Conservation (phyloP, 805 yeast species). For the Ogataea pignaliae region DNA sequence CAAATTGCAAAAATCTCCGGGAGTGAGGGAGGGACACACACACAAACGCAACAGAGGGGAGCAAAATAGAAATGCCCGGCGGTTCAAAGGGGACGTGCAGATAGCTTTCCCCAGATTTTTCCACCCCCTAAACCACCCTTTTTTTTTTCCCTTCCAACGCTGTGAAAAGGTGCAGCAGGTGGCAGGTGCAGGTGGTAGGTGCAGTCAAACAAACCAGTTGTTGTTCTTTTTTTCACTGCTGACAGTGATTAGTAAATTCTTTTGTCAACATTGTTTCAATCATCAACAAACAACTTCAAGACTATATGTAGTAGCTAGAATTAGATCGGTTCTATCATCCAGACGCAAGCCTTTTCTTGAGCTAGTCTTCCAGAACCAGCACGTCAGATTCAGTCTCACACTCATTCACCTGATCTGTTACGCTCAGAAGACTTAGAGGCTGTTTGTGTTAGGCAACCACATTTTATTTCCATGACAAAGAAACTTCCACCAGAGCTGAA, state of each 20-base stretch:
- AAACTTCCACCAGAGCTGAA: constrained; percentile 51
- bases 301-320: no score
- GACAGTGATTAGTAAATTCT: neutral
- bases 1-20: no score
- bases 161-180: neutral
- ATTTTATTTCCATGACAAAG: constrained; percentile 48
- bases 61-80: neutral
- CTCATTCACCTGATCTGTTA: no score
- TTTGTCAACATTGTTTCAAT: neutral
- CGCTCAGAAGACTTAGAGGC: no score
- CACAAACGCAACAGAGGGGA: no score
- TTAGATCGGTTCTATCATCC: no score
- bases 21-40: no score
- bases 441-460: no score
- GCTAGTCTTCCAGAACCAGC: no score
- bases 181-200: neutral
- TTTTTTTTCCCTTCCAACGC: neutral
- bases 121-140: no score
- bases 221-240: neutral
- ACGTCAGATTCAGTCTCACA: neutral
- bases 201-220: neutral
- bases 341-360: neutral
- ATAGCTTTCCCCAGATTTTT: constrained; percentile 4
- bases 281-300: no score
- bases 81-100: neutral